Conservation (phyloP, 1,284 basidiomycete genomes). For the Polyporus tsugae region DNA sequence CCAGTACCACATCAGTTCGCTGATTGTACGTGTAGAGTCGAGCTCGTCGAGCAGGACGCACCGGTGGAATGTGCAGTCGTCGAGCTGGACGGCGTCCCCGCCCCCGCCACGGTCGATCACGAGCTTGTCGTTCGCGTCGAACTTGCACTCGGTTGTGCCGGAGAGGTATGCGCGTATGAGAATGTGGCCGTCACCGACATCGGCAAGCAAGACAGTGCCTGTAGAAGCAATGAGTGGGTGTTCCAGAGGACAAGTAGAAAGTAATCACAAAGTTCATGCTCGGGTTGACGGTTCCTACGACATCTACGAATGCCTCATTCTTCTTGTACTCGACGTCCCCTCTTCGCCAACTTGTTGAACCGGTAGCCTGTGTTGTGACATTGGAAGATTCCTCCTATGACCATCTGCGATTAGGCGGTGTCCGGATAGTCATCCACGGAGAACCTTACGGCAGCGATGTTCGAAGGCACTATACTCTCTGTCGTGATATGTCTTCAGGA, state of each 20-base stretch:
- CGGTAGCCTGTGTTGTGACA: slow-evolving; percentile 96
- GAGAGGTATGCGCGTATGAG: slow-evolving; percentile 97
- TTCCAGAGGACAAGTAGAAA: background rate
- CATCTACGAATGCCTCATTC: slow-evolving; percentile 98
- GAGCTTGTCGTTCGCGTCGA: slow-evolving; percentile 97
- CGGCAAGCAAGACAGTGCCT: slow-evolving; percentile 95
- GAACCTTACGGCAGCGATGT: slow-evolving; percentile 76
- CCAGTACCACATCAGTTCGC: slow-evolving; percentile 98
- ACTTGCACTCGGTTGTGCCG: slow-evolving; percentile 97
- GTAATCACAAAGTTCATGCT: slow-evolving; percentile 90
- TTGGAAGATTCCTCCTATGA: slow-evolving; percentile 93
- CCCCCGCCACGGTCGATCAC: slow-evolving; percentile 78
- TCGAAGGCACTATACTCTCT: slow-evolving; percentile 90
- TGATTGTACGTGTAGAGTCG: slow-evolving; percentile 92
- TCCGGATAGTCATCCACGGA: background rate
- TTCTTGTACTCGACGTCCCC: slow-evolving; percentile 97
- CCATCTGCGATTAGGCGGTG: slow-evolving; percentile 15
- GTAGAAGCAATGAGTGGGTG: background rate
- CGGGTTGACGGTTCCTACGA: slow-evolving; percentile 95
- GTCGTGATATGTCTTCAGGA: slow-evolving; percentile 98
- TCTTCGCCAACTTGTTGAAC: slow-evolving; percentile 92
- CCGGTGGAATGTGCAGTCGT: slow-evolving; percentile 99
- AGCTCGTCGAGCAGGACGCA: slow-evolving; percentile 96
- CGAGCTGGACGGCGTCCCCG: slow-evolving; percentile 87
- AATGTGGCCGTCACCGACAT: slow-evolving; percentile 98